Evolutionary conservation across 805 yeast species (phyloP), one percentile per base, ranked within the genome.

Genomic region (Candida awuae): DNA sequence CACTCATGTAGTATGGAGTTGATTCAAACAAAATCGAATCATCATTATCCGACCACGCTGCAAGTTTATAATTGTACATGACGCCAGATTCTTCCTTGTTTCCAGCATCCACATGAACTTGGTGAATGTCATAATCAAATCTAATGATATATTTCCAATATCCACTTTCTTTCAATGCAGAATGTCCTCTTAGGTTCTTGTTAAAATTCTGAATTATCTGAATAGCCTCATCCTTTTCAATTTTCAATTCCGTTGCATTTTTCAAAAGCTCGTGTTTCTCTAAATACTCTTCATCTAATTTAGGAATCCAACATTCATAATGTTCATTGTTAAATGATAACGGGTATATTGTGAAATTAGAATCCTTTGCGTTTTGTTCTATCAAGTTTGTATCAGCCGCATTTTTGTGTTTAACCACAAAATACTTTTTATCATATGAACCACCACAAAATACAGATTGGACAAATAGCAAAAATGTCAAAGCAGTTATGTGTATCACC

Each of bases 181-280:
- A 32, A 8, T 23, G 15, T 12, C 23, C 32, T 13, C 31, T 30
- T 12, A 40, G 29, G 2, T 8, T n/a, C 6, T 15, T 20, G 18
- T 44, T 45, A 17, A 52, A 50, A 9, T 33, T 15, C 14, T 35
- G 32, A 14, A 55, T 41, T 10, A 42, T 39, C 2, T 47, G 29
- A 19, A 52, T 46, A 13, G 57, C 58, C 5, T 43, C 37, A 10
- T 17, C 29, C 31, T 49, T 52, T 25, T 50, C 52, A 6, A 21
- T 20, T 29, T 46, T 48, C 14, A 26, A 34, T 9, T 41, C 28
- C 5, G 29, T 32, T 19, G 39, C 13, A 25, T 35, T 37, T 18
- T 17, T 19, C 29, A 26, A 26, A 2, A 14, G 7, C 6, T 10
- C 19, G 12, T 3, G 4, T 16, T 9, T 19, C 6, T 5, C 17